Evolutionary conservation across 257 asterid genomes (phyloP).

Genomic region (Gentiana dahurica): DNA sequence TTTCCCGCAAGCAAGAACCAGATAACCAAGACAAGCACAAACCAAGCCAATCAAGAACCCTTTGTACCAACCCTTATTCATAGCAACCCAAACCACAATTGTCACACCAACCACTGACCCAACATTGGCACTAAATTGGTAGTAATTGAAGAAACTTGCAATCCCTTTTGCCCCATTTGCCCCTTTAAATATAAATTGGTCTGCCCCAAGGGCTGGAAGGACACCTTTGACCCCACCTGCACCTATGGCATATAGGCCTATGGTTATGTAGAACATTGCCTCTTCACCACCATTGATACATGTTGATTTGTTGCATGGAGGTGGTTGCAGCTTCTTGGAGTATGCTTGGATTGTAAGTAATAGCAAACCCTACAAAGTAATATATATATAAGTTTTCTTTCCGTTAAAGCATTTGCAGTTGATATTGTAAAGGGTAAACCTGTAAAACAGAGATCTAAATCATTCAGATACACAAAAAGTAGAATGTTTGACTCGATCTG

Average conservation of each 20-base stretch:
- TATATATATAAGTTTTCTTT: too few relatives aligned
- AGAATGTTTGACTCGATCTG: too few relatives aligned
- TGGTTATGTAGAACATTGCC: constrained; percentile 30
- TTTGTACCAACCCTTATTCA: constrained; percentile 52
- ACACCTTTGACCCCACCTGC: constrained; percentile 52
- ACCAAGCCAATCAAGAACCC: constrained; percentile 37
- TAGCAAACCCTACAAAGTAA: constrained; percentile 26
- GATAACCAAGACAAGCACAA: constrained; percentile 27
- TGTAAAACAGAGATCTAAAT: too few relatives aligned
- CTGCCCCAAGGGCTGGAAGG: constrained; percentile 46
- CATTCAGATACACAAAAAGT: too few relatives aligned
- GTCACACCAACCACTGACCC: constrained; percentile 59
- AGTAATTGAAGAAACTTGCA: constrained; percentile 46
- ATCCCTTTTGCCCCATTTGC: constrained; percentile 24
- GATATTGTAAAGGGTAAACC: too few relatives aligned
- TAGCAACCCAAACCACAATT: constrained; percentile 41
- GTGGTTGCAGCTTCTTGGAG: constrained; percentile 25
- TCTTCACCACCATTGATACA: constrained; percentile 29
- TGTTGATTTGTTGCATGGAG: constrained; percentile 21
- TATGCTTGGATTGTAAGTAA: constrained; percentile 44
- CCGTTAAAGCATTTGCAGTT: too few relatives aligned
- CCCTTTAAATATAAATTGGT: constrained; percentile 36
- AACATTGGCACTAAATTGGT: constrained; percentile 31
- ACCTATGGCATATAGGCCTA: constrained; percentile 38
- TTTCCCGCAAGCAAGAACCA: constrained; percentile 32